Conservation (phyloP, 2,329 filamentous ascomycete species). For the Neofusicoccum sp. region DNA sequence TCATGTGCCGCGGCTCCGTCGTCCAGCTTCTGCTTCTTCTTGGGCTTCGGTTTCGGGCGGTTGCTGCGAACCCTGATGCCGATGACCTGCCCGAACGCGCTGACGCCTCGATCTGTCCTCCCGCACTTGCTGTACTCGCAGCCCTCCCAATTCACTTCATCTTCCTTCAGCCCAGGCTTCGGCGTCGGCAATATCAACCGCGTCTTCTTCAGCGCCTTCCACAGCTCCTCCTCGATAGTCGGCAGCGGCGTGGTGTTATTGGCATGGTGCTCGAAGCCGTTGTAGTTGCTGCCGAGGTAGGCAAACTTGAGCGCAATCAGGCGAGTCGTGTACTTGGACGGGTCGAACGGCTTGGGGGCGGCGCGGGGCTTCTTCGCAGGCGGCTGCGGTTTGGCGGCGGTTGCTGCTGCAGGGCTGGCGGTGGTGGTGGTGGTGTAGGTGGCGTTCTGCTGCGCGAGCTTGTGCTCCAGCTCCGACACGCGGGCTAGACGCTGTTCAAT, state of each 20-base stretch:
- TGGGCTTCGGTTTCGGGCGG: constrained; percentile 52
- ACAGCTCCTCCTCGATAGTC: constrained; percentile 89
- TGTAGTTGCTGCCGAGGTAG: constrained; percentile 87
- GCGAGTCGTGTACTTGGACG: constrained; percentile 76
- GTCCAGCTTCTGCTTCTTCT: constrained; percentile 17
- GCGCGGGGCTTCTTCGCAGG: constrained; percentile 27
- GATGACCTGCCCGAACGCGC: constrained; percentile 95
- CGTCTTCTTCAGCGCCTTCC: constrained; percentile 82
- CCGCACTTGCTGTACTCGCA: constrained; percentile 95
- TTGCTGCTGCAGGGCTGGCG: background rate
- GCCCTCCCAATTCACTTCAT: constrained; percentile 69
- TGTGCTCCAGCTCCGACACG: constrained; percentile 65
- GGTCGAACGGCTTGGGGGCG: constrained; percentile 63
- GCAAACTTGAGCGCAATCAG: constrained; percentile 90
- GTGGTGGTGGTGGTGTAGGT: constrained; percentile 27
- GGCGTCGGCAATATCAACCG: constrained; percentile 72
- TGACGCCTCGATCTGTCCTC: constrained; percentile 87
- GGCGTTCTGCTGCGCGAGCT: constrained; percentile 55
- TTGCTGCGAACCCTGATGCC: constrained; percentile 79
- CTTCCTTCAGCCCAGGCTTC: constrained; percentile 20
- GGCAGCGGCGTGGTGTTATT: constrained; percentile 67
- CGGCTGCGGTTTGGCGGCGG: background rate
- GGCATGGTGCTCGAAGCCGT: constrained; percentile 85
- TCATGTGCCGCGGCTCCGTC: constrained; percentile 10
- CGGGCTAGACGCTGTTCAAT: constrained; percentile 63